Conservation (phyloP, 148 eudicot species). For the Rhododendron ferrugineum region DNA sequence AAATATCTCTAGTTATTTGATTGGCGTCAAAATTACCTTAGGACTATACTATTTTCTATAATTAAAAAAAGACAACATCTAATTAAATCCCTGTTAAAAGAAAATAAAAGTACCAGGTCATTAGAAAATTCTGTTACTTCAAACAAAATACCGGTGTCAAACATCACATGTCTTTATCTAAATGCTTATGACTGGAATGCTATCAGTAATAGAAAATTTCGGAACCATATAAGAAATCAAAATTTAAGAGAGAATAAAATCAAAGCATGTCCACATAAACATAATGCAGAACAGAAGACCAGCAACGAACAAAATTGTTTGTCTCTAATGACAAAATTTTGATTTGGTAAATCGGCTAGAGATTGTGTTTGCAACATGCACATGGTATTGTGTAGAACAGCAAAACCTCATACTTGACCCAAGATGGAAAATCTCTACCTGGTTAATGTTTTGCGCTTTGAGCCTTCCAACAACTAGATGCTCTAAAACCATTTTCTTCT, state of each 20-base stretch:
- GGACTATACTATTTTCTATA: background rate
- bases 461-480: conserved; percentile 98
- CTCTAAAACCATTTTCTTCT: conserved; percentile 96
- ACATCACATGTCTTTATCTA: background rate
- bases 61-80: background rate
- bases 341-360: background rate
- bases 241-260: background rate
- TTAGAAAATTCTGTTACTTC: background rate
- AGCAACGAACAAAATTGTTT: background rate
- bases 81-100: background rate
- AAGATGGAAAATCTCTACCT: conserved; percentile 42
- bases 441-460: conserved; percentile 86
- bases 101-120: background rate
- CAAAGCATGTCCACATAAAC: background rate
- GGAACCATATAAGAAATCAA: background rate
- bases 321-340: background rate
- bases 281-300: background rate
- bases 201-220: background rate
- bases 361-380: background rate
- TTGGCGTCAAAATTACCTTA: background rate
- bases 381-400: background rate
- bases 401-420: background rate
- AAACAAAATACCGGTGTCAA: background rate
- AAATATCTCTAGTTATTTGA: background rate
- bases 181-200: background rate